These are phyloP conservation scores for Cyclotella kingstonii DNA, from an alignment of 108 stramenopile genomes.

Conservation along the genomic window DNA sequence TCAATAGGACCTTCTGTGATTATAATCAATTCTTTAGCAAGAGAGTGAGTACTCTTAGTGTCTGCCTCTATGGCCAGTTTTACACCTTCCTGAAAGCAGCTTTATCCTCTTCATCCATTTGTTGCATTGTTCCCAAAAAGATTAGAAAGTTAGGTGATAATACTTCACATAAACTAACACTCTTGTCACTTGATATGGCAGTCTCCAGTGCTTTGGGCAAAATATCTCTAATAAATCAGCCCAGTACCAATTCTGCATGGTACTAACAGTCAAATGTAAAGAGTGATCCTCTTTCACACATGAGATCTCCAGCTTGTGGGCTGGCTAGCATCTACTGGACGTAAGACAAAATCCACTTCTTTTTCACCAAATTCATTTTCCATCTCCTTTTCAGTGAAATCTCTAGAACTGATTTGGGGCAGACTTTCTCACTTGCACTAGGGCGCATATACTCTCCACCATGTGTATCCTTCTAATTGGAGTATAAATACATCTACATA, in stretches of 20 bases:
- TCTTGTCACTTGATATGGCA: slow-evolving; percentile 56
- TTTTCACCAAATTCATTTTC: slow-evolving; percentile 49
- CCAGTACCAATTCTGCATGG: slow-evolving; percentile 93
- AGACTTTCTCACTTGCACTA: slow-evolving; percentile 53
- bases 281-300: slow-evolving; percentile 64
- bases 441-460: slow-evolving; percentile 91
- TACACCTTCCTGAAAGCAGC: slow-evolving; percentile 52
- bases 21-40: slow-evolving; percentile 14
- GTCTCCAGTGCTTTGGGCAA: slow-evolving; percentile 87
- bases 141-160: slow-evolving; percentile 85
- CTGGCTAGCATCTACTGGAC: slow-evolving; percentile 80
- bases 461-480: slow-evolving; percentile 88
- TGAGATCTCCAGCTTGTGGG: slow-evolving; percentile 7
- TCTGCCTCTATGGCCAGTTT: slow-evolving; percentile 45
- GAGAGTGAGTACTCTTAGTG: slow-evolving; percentile 12
- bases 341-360: slow-evolving; percentile 73
- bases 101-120: slow-evolving; percentile 48
- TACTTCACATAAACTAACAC: slow-evolving; percentile 68
- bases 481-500: slow-evolving; percentile 95
- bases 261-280: slow-evolving; percentile 93
- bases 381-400: slow-evolving; percentile 72
- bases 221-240: slow-evolving; percentile 80
- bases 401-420: slow-evolving; percentile 67
- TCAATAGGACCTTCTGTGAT: slow-evolving; percentile 40
- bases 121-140: slow-evolving; percentile 91